phyloP scores from a whole-genome alignment of 1,284 basidiomycete genomes.

The Cystobasidium pallidum region DNA sequence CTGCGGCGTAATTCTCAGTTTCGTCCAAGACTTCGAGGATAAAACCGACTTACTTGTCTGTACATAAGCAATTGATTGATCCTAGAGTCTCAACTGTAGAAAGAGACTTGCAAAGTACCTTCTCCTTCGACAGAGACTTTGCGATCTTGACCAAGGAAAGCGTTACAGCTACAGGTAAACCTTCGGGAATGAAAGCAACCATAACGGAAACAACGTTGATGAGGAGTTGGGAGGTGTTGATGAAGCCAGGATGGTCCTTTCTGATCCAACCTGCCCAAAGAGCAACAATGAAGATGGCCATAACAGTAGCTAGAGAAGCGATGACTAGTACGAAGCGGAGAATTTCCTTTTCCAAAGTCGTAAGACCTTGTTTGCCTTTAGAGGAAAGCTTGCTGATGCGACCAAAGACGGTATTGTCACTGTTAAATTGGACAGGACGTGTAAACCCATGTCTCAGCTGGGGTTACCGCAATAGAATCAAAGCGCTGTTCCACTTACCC shows the following conservation, averaged over 20 bases:
- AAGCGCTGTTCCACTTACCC: slow-evolving; percentile 8
- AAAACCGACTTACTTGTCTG: slow-evolving; percentile 59
- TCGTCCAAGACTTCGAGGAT: too few species aligned
- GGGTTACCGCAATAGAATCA: background rate
- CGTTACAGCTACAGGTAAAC: slow-evolving; percentile 59
- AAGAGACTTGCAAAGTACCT: slow-evolving; percentile 66
- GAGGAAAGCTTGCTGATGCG: slow-evolving; percentile 65
- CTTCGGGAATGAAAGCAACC: slow-evolving; percentile 65
- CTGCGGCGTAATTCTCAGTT: background rate
- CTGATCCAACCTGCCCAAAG: slow-evolving; percentile 64
- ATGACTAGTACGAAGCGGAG: slow-evolving; percentile 58
- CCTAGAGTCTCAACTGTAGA: slow-evolving; percentile 68
- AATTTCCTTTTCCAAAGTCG: slow-evolving; percentile 59
- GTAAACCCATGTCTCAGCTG: slow-evolving; percentile 50
- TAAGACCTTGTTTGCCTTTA: slow-evolving; percentile 59
- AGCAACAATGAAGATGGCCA: slow-evolving; percentile 61
- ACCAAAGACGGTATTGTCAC: slow-evolving; percentile 66
- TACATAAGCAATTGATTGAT: slow-evolving; percentile 63
- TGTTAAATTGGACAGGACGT: background rate
- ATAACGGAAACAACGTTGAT: slow-evolving; percentile 66
- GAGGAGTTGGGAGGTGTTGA: slow-evolving; percentile 63
- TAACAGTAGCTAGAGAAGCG: slow-evolving; percentile 61
- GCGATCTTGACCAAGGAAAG: slow-evolving; percentile 56
- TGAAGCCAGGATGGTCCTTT: slow-evolving; percentile 63
- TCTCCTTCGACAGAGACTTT: slow-evolving; percentile 60